Conservation (phyloP, 306 rosid genomes). For the Erythrophleum fordii region DNA sequence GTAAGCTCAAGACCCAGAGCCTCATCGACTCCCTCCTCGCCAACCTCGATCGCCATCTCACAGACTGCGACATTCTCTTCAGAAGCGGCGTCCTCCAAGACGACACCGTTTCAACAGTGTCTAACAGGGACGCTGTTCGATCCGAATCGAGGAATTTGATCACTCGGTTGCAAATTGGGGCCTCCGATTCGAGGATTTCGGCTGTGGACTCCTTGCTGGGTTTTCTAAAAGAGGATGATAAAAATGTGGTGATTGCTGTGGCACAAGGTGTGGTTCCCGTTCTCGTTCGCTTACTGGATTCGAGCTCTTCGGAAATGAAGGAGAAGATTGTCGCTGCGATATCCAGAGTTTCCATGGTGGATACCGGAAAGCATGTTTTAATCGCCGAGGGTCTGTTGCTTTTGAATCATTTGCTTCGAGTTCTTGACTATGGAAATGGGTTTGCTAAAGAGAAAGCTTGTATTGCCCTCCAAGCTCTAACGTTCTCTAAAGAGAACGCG, state of each 20-base stretch:
- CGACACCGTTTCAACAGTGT: conserved; percentile 38
- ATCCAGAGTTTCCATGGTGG: conserved; percentile 60
- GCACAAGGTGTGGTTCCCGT: conserved; percentile 70
- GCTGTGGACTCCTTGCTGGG: conserved; percentile 58
- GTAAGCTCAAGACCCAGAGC: conserved; percentile 92
- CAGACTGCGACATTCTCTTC: conserved; percentile 70
- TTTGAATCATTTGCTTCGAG: conserved; percentile 58
- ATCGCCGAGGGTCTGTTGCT: conserved; percentile 64
- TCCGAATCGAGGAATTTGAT: conserved; percentile 69
- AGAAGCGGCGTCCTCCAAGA: conserved; percentile 74
- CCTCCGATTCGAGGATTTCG: conserved; percentile 53
- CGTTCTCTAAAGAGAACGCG: conserved; percentile 60
- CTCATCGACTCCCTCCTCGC: conserved; percentile 76
- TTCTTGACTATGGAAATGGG: conserved; percentile 63
- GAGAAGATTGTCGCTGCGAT: conserved; percentile 64
- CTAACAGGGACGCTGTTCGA: conserved; percentile 65
- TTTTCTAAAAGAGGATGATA: conserved; percentile 57
- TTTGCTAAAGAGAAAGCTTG: conserved; percentile 64
- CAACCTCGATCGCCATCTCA: conserved; percentile 62
- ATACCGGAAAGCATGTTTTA: conserved; percentile 51
- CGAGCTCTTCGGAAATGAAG: conserved; percentile 51
- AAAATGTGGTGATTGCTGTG: conserved; percentile 69
- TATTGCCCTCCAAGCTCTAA: conserved; percentile 57
- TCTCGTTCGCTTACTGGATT: conserved; percentile 61
- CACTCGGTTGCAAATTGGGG: conserved; percentile 89